Conservation (phyloP, 495 filamentous ascomycete genomes). For the Massariosphaeria phaeospora region DNA sequence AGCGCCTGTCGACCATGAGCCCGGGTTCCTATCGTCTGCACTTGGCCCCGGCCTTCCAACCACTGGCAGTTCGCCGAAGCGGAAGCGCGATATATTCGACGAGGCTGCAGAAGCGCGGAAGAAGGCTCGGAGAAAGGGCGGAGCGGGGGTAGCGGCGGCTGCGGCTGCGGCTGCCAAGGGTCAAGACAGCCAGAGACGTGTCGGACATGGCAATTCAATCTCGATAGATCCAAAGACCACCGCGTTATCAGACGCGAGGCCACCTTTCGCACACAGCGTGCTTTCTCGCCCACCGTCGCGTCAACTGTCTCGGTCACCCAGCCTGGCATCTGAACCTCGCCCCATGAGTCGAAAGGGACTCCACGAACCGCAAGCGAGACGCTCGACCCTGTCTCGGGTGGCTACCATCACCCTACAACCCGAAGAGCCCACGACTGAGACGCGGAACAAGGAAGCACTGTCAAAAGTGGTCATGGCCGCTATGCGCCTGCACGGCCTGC, state of each 20-base stretch:
- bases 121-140: constrained; percentile 52
- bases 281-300: constrained; percentile 12
- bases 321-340: constrained; percentile 27
- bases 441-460: constrained; percentile 45
- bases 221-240: constrained; percentile 30
- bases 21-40: constrained; percentile 28
- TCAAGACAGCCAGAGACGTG: constrained; percentile 7
- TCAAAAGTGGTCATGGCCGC: constrained; percentile 52
- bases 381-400: constrained; percentile 34
- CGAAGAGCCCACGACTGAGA: constrained; percentile 42
- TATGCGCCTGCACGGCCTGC: constrained; percentile 60
- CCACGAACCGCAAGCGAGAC: constrained; percentile 10
- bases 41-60: not conserved
- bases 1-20: constrained; percentile 2
- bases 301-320: constrained; percentile 35
- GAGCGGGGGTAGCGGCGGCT: constrained; percentile 53
- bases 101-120: constrained; percentile 54
- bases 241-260: not conserved
- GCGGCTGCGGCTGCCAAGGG: constrained; percentile 51
- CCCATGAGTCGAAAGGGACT: constrained; percentile 28
- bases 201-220: constrained; percentile 24
- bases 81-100: constrained; percentile 56
- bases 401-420: constrained; percentile 43
- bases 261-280: constrained; percentile 5
- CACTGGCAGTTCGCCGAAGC: constrained; percentile 44